Percentiles rank a stretch among this genome's conserved stretches.
These are phyloP conservation scores for Cyclotella cryptica DNA, from an alignment of 108 stramenopile genomes.

Conservation along the genomic window DNA sequence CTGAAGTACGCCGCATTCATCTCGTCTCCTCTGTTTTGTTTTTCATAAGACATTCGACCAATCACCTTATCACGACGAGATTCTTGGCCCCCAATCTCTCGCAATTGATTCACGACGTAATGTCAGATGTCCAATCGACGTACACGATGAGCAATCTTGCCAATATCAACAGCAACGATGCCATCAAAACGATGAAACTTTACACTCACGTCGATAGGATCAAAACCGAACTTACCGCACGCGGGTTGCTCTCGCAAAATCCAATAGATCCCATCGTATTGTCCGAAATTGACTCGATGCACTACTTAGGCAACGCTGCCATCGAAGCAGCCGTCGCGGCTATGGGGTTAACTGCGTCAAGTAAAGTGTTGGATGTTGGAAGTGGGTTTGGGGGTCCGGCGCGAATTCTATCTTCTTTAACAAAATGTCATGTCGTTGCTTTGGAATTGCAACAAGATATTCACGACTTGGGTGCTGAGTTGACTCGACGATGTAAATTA, in stretches of 20 bases:
- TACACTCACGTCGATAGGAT: conserved; percentile 54
- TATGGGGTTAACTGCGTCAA: conserved; percentile 35
- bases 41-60: no score
- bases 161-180: conserved; percentile 2
- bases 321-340: conserved; percentile 33
- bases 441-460: conserved; percentile 54
- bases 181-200: conserved; percentile 58
- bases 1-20: no score
- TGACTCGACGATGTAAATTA: conserved; percentile 40
- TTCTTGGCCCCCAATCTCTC: no score
- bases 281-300: conserved; percentile 54
- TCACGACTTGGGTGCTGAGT: conserved; percentile 41
- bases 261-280: conserved; percentile 44
- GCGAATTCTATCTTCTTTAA: conserved; percentile 32
- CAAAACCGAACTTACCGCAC: conserved; percentile 41
- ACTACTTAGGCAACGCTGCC: conserved; percentile 49
- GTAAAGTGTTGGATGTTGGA: conserved; percentile 48
- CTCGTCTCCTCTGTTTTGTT: no score
- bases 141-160: no score
- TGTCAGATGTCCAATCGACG: no score
- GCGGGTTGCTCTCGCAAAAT: conserved; percentile 19
- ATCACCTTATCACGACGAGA: no score
- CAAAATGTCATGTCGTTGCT: conserved; percentile 45
- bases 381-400: conserved; percentile 55
- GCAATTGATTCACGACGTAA: no score